These are phyloP conservation scores for Rhodamnia argentea DNA, from an alignment of 345 rosid species.

Conservation along the genomic window DNA sequence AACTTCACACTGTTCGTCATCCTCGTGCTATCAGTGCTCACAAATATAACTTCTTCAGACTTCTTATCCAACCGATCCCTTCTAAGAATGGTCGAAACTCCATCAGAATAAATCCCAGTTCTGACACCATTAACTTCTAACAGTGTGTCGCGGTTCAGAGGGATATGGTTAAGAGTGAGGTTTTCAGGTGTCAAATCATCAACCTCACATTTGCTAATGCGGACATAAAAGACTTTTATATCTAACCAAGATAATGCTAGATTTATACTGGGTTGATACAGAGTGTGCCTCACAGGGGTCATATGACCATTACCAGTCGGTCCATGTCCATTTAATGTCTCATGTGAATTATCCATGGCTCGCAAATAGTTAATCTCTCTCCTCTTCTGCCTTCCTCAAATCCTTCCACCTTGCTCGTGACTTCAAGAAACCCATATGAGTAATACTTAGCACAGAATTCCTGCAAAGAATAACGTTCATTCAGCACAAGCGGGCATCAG, in stretches of 20 bases:
- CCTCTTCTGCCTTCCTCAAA: constrained; percentile 8
- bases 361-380: constrained; percentile 1
- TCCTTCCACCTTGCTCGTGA: constrained; percentile 12
- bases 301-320: constrained; percentile 19
- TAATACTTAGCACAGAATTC: not conserved
- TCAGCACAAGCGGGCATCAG: not conserved
- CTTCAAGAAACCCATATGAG: constrained; percentile 2
- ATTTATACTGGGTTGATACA: constrained; percentile 21
- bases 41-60: constrained; percentile 68
- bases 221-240: constrained; percentile 81
- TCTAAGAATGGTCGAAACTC: constrained; percentile 47
- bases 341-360: constrained; percentile 46
- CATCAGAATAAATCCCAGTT: constrained; percentile 45
- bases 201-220: constrained; percentile 50
- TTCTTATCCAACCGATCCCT: constrained; percentile 75
- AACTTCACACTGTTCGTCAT: constrained; percentile 63
- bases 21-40: constrained; percentile 73
- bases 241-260: constrained; percentile 51
- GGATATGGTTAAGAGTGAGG: constrained; percentile 66
- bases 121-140: constrained; percentile 72
- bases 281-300: constrained; percentile 11
- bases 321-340: constrained; percentile 24
- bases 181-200: constrained; percentile 54
- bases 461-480: not conserved
- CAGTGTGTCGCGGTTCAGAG: constrained; percentile 54